Percentiles rank a stretch among this genome's conserved stretches.
Evolutionary conservation across 2,329 filamentous ascomycete species (phyloP).

Genomic region (Rhinocladiella similis): DNA sequence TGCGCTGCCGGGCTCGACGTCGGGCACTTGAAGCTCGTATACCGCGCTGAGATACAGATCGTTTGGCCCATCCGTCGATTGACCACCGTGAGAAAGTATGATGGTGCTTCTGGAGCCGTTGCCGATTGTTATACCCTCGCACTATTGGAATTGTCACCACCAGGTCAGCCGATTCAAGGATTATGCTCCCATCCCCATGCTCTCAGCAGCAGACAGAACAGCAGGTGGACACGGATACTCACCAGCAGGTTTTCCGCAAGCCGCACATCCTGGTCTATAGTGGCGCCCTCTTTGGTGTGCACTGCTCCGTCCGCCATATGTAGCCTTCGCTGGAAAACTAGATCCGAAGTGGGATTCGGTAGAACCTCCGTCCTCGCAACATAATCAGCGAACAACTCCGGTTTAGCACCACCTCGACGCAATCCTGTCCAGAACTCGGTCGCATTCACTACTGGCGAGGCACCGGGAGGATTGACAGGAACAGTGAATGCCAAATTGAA

Average conservation of each 20-base stretch:
- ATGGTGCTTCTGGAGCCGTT: conserved; percentile 1
- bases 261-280: conserved; percentile 1
- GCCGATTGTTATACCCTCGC: not conserved
- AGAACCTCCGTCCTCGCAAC: not conserved
- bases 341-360: not conserved
- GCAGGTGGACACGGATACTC: not conserved
- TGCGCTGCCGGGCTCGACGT: not conserved
- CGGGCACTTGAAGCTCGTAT: conserved; percentile 1
- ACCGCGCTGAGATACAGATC: conserved; percentile 1
- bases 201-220: too few species aligned
- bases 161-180: too few species aligned
- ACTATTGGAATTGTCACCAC: not conserved
- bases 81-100: conserved; percentile 1
- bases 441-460: not conserved
- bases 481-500: conserved; percentile 3
- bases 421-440: conserved; percentile 4
- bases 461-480: conserved; percentile 1
- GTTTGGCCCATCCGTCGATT: not conserved
- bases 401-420: not conserved
- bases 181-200: too few species aligned
- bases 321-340: conserved; percentile 1
- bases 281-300: not conserved
- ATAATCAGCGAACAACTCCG: conserved; percentile 1
- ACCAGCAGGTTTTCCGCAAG: conserved; percentile 1
- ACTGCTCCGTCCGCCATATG: not conserved